Conservation (phyloP, 768 basidiomycete genomes). For the Tylopilus subfusipes region DNA sequence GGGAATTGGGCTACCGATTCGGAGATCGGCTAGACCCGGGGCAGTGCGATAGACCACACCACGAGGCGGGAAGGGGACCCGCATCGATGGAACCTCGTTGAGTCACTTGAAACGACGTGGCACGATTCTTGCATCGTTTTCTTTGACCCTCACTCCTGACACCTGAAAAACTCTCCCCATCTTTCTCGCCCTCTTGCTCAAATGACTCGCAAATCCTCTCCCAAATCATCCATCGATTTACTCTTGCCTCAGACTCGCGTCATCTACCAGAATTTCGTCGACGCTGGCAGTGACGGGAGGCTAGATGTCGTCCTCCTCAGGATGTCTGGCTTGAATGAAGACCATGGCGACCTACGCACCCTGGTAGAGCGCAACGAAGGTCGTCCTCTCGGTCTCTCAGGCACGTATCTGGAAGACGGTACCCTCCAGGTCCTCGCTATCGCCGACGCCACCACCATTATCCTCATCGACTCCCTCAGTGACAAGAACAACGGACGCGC, state of each 20-base stretch:
- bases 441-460: constrained; percentile 25
- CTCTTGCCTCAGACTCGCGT: constrained; percentile 9
- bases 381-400: constrained; percentile 30
- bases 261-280: constrained; percentile 27
- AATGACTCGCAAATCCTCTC: constrained; percentile 1
- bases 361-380: constrained; percentile 33
- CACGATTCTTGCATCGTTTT: not conserved
- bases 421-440: constrained; percentile 26
- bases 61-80: not conserved
- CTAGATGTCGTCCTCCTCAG: constrained; percentile 13
- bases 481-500: constrained; percentile 35
- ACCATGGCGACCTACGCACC: constrained; percentile 16
- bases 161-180: not conserved
- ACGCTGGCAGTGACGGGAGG: constrained; percentile 23
- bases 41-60: not conserved
- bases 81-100: not conserved
- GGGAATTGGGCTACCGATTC: not conserved
- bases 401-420: constrained; percentile 20
- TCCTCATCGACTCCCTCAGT: constrained; percentile 26
- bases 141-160: constrained; percentile 5
- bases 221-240: not conserved
- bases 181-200: constrained; percentile 2
- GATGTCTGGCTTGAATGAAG: constrained; percentile 24
- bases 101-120: not conserved
- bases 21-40: not conserved